Conservation (phyloP, 768 basidiomycete genomes). For the Russula abietina region DNA sequence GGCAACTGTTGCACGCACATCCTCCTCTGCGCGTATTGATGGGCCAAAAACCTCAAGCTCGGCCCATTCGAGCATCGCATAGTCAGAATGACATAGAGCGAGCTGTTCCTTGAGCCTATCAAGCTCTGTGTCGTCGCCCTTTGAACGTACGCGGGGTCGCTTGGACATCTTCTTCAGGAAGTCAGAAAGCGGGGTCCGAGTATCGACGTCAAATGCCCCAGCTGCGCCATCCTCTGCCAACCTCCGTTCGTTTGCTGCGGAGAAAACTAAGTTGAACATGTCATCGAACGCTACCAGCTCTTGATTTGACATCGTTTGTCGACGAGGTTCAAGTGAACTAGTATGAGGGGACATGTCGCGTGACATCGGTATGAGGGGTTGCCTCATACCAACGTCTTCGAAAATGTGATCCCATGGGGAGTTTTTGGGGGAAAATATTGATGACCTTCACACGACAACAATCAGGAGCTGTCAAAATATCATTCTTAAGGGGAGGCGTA, state of each 20-base stretch:
- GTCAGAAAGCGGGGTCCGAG: slow-evolving; percentile 26
- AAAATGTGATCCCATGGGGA: slow-evolving; percentile 54
- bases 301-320: slow-evolving; percentile 60
- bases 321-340: slow-evolving; percentile 29
- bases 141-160: slow-evolving; percentile 31
- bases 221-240: slow-evolving; percentile 9
- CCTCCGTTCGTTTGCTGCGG: slow-evolving; percentile 38
- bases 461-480: background rate
- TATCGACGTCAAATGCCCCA: slow-evolving; percentile 2
- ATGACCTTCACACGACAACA: slow-evolving; percentile 7
- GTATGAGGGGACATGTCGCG: slow-evolving; percentile 9
- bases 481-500: slow-evolving; percentile 1
- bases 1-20: slow-evolving; percentile 36
- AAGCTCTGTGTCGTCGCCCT: slow-evolving; percentile 37
- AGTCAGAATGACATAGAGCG: slow-evolving; percentile 60
- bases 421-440: slow-evolving; percentile 29
- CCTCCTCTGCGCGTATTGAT: slow-evolving; percentile 45
- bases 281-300: slow-evolving; percentile 64
- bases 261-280: slow-evolving; percentile 68
- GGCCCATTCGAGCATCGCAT: slow-evolving; percentile 70
- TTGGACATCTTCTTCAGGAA: slow-evolving; percentile 54
- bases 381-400: slow-evolving; percentile 35
- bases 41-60: slow-evolving; percentile 60
- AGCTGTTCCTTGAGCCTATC: slow-evolving; percentile 72
- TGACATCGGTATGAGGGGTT: slow-evolving; percentile 22